phyloP scores from a whole-genome alignment of 148 eudicot species.

The Hydrangea macrophylla region DNA sequence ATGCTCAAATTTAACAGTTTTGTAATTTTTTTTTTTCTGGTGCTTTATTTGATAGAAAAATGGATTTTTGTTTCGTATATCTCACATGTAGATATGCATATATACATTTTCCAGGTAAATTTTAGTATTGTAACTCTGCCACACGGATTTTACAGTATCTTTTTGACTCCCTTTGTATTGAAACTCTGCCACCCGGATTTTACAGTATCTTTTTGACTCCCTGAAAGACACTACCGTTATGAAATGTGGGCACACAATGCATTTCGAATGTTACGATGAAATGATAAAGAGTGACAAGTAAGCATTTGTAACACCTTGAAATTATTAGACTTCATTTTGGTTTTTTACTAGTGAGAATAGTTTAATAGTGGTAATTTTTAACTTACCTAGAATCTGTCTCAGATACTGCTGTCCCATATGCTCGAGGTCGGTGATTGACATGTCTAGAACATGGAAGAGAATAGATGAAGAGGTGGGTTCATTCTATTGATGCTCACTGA shows the following conservation, averaged over 20 bases:
- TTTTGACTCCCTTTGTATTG: neutral
- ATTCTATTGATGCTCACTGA: neutral
- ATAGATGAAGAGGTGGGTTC: conserved; percentile 81
- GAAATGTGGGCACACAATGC: conserved; percentile 99
- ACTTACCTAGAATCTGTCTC: conserved; percentile 6
- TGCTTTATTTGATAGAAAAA: too few species aligned
- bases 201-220: conserved; percentile 93
- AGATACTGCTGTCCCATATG: conserved; percentile 95
- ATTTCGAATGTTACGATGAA: conserved; percentile 78
- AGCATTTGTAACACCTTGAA: conserved; percentile 15
- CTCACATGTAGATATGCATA: too few species aligned
- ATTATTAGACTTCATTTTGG: neutral
- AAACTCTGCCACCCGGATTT: conserved; percentile 6
- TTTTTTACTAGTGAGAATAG: neutral
- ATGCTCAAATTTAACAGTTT: too few species aligned
- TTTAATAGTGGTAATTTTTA: neutral
- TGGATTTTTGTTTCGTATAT: too few species aligned
- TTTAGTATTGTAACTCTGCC: too few species aligned
- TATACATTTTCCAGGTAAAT: too few species aligned
- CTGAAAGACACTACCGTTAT: conserved; percentile 78
- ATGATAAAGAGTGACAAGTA: conserved; percentile 92
- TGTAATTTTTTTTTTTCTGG: too few species aligned
- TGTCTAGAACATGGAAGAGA: conserved; percentile 77
- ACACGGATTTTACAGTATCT: too few species aligned
- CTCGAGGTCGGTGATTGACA: conserved; percentile 76